Conservation (phyloP, 2,329 filamentous ascomycete genomes). For the Achaetomium macrosporum region DNA sequence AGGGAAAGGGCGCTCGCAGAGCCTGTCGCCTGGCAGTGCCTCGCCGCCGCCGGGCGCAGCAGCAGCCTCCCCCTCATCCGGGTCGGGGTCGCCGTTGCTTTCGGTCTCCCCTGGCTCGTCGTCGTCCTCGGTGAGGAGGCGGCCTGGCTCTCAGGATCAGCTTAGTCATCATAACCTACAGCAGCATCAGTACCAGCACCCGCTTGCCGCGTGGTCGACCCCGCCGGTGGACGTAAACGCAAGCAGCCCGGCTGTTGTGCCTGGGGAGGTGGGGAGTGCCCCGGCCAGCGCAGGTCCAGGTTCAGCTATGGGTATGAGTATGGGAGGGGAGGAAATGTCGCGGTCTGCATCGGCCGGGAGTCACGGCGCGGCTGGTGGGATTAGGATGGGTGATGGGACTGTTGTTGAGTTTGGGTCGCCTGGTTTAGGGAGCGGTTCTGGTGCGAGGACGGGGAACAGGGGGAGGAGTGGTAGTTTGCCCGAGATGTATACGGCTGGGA, state of each 20-base stretch:
- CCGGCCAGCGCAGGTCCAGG: too few relatives aligned
- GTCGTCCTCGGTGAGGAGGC: too few relatives aligned
- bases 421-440: background rate
- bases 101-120: background rate
- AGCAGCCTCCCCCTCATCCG: background rate
- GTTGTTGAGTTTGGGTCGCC: slow-evolving; percentile 24
- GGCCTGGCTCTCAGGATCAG: too few relatives aligned
- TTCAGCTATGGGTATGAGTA: too few relatives aligned
- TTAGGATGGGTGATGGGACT: slow-evolving; percentile 22
- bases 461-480: background rate
- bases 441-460: background rate
- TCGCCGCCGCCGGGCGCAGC: background rate
- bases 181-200: background rate
- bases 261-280: background rate
- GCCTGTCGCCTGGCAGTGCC: too few relatives aligned
- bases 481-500: too few relatives aligned
- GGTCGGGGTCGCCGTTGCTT: background rate
- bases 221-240: background rate
- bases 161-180: background rate
- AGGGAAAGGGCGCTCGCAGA: too few relatives aligned
- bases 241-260: background rate
- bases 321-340: slow-evolving; percentile 8
- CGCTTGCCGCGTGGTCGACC: slow-evolving; percentile 5
- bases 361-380: slow-evolving; percentile 13
- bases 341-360: slow-evolving; percentile 6